Percentiles rank a stretch among this genome's conserved stretches.
phyloP scores from a whole-genome alignment of 2,329 filamentous ascomycete species.

The Ophiostoma tasmaniense region DNA sequence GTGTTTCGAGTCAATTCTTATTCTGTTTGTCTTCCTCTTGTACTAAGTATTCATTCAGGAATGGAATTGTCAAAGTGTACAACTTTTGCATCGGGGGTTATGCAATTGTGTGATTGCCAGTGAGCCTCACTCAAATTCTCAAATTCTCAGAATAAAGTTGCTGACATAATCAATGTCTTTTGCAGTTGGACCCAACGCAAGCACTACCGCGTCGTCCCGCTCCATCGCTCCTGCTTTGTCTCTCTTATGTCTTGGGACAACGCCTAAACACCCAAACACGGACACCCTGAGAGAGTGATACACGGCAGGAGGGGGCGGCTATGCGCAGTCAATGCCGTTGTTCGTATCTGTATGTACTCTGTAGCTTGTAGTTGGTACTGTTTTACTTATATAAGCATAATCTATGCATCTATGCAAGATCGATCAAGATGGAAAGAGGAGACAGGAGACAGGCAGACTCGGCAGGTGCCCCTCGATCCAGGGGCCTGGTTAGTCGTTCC shows the following conservation, averaged over 20 bases:
- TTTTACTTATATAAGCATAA: background rate
- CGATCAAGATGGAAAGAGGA: background rate
- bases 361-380: background rate
- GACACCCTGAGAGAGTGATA: background rate
- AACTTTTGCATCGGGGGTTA: background rate
- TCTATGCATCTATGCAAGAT: background rate
- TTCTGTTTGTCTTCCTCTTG: background rate
- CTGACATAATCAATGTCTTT: background rate
- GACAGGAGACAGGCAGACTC: background rate
- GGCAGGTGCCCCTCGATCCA: conserved; percentile 5
- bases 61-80: background rate
- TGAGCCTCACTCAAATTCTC: background rate
- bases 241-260: background rate
- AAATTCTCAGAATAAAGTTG: background rate
- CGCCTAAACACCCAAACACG: background rate
- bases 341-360: no score
- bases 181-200: background rate
- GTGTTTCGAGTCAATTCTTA: background rate
- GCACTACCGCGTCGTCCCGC: background rate
- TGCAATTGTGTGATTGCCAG: background rate
- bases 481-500: background rate
- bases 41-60: no score
- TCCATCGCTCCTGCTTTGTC: background rate
- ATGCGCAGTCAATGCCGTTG: background rate
- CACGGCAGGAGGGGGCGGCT: background rate